Percentiles rank a stretch among this genome's conserved stretches.
Evolutionary conservation across 2,329 filamentous ascomycete genomes (phyloP).

Genomic region (Tolypocladium cylindrosporum): DNA sequence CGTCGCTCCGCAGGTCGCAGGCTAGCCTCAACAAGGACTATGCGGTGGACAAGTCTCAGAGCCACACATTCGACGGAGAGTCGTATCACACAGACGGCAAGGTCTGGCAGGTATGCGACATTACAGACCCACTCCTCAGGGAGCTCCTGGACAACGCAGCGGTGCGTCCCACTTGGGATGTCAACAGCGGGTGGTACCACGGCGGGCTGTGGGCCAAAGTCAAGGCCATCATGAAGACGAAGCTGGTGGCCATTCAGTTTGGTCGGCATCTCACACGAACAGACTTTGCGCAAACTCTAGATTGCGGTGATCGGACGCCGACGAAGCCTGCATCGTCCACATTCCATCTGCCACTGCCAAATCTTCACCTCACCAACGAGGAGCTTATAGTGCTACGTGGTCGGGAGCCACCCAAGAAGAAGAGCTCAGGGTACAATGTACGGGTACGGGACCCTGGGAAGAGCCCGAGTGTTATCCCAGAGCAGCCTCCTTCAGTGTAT

Average conservation of each 20-base stretch:
- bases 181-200: conserved; percentile 72
- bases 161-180: conserved; percentile 48
- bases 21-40: conserved; percentile 28
- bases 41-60: conserved; percentile 31
- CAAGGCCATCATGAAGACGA: conserved; percentile 80
- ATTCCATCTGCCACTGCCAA: conserved; percentile 22
- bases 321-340: conserved; percentile 17
- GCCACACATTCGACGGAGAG: conserved; percentile 76
- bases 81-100: conserved; percentile 70
- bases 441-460: conserved; percentile 15
- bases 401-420: conserved; percentile 24
- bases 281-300: conserved; percentile 24
- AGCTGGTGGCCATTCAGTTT: conserved; percentile 60
- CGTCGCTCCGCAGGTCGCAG: conserved; percentile 31
- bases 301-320: conserved; percentile 24
- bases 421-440: conserved; percentile 24
- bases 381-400: conserved; percentile 24
- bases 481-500: conserved; percentile 7
- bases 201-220: conserved; percentile 75
- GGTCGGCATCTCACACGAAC: conserved; percentile 35
- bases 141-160: conserved; percentile 55
- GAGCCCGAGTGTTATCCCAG: conserved; percentile 7
- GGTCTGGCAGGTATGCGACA: conserved; percentile 90
- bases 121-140: conserved; percentile 67
- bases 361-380: conserved; percentile 23